A percentile compares a stretch with the other conserved stretches of the same genome.
phyloP scores from a whole-genome alignment of 2,329 filamentous ascomycete genomes.

The Parastagonospora avenae region DNA sequence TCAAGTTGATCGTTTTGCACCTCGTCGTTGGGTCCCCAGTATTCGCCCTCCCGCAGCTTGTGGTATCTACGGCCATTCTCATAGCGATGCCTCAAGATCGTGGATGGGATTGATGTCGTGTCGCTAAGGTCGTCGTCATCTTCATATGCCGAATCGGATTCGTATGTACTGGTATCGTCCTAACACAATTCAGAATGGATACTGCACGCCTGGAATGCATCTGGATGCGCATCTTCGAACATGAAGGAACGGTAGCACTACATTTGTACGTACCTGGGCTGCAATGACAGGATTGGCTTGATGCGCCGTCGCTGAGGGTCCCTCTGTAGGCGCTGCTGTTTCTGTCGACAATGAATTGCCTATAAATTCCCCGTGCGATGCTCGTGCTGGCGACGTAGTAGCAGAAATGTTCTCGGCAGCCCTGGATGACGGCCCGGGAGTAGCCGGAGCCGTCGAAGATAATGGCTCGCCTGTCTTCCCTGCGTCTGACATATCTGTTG shows the following conservation, averaged over 20 bases:
- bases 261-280: slow-evolving; percentile 8
- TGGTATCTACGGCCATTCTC: slow-evolving; percentile 43
- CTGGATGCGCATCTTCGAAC: too few species aligned
- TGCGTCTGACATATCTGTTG: background rate
- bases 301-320: slow-evolving; percentile 11
- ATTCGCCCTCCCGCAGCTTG: slow-evolving; percentile 37
- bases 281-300: slow-evolving; percentile 14
- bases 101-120: slow-evolving; percentile 38
- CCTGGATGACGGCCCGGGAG: background rate
- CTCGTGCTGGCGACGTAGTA: background rate
- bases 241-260: too few species aligned
- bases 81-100: slow-evolving; percentile 36
- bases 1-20: slow-evolving; percentile 34
- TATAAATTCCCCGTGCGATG: too few species aligned
- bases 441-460: background rate
- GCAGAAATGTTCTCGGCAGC: too few species aligned
- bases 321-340: background rate
- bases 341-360: background rate
- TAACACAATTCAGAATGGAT: too few species aligned
- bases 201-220: too few species aligned
- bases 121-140: slow-evolving; percentile 30
- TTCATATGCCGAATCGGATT: slow-evolving; percentile 31
- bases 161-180: slow-evolving; percentile 7
- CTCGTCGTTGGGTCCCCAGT: slow-evolving; percentile 41
- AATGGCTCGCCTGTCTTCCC: background rate